A percentile compares a stretch with the other conserved stretches of the same genome.
These are phyloP conservation scores for Apium graveolens DNA, from an alignment of 129 eudicot species.

Conservation along the genomic window DNA sequence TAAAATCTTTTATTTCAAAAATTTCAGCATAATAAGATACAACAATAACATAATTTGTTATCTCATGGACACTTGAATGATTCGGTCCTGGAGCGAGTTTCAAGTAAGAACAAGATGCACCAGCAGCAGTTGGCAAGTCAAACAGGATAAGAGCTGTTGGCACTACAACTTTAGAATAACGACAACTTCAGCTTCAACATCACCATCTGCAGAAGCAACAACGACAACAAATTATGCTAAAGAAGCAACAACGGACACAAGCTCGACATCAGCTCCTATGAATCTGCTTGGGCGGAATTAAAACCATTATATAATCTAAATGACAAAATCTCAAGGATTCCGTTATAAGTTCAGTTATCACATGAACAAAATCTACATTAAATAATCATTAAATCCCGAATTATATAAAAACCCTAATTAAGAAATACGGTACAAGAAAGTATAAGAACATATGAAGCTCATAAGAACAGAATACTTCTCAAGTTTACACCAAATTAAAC, in stretches of 20 bases:
- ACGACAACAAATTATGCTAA: conserved; percentile 61
- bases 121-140: conserved; percentile 52
- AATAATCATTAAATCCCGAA: too few species aligned
- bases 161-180: conserved; percentile 73
- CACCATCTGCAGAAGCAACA: conserved; percentile 31
- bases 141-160: conserved; percentile 51
- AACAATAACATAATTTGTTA: conserved; percentile 33
- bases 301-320: too few species aligned
- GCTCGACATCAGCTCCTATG: conserved; percentile 61
- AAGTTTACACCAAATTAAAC: too few species aligned
- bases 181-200: conserved; percentile 56
- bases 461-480: too few species aligned
- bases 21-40: conserved; percentile 58
- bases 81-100: conserved; percentile 35
- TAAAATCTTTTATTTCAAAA: conserved; percentile 62
- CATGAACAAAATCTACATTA: too few species aligned
- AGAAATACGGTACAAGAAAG: too few species aligned
- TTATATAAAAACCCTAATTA: too few species aligned
- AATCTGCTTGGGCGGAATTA: too few species aligned
- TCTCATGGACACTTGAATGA: conserved; percentile 49
- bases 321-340: too few species aligned
- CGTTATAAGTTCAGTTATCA: too few species aligned
- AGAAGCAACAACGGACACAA: conserved; percentile 72
- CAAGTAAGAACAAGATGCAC: conserved; percentile 36
- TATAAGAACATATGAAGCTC: too few species aligned